These are phyloP conservation scores for Boletus insuetus DNA, from an alignment of 768 basidiomycete species.

Conservation along the genomic window DNA sequence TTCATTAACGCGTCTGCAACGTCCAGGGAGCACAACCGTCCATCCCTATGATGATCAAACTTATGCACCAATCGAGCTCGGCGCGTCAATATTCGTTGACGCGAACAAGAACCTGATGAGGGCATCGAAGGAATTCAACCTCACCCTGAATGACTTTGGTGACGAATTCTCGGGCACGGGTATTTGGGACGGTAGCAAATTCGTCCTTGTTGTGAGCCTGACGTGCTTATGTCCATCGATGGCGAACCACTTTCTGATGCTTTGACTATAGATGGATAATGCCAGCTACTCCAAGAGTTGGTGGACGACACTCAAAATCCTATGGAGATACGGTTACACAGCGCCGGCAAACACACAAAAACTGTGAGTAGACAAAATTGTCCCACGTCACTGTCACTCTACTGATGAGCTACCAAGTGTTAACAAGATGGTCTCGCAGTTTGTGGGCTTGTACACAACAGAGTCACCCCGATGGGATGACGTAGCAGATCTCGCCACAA, in stretches of 20 bases:
- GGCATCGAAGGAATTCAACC: conserved; percentile 77
- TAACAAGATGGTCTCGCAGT: conserved; percentile 47
- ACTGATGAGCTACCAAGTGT: conserved; percentile 43
- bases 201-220: conserved; percentile 59
- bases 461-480: conserved; percentile 60
- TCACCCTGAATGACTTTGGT: conserved; percentile 53
- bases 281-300: conserved; percentile 41
- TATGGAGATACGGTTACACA: conserved; percentile 75
- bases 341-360: conserved; percentile 56
- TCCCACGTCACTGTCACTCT: background rate
- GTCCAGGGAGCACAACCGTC: conserved; percentile 71
- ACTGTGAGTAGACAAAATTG: conserved; percentile 39
- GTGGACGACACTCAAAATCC: conserved; percentile 70
- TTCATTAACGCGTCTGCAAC: conserved; percentile 2
- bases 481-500: conserved; percentile 53
- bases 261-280: conserved; percentile 39
- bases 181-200: conserved; percentile 80
- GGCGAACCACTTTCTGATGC: background rate
- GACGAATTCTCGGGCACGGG: conserved; percentile 50
- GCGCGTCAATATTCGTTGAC: conserved; percentile 83
- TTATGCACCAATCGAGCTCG: conserved; percentile 71
- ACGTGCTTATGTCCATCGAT: background rate
- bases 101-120: conserved; percentile 71
- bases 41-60: conserved; percentile 63
- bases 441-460: conserved; percentile 53